These are phyloP conservation scores for Geotrichum carabidarum DNA, from an alignment of 1,139 yeast species.

Conservation along the genomic window DNA sequence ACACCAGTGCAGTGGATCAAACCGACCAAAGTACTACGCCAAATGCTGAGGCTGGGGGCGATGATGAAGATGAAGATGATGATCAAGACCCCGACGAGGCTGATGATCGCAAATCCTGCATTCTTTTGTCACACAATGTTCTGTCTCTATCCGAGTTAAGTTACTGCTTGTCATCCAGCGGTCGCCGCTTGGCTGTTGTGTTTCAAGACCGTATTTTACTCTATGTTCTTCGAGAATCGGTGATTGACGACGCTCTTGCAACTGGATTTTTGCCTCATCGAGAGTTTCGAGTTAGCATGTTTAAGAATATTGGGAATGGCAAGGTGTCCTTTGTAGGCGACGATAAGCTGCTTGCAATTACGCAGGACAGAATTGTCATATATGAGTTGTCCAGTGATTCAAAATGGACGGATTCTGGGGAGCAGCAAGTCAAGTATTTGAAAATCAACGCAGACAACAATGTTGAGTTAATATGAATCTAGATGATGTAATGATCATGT, in stretches of 20 bases:
- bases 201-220: slow-evolving; percentile 7
- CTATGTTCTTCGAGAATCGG: slow-evolving; percentile 14
- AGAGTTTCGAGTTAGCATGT: slow-evolving; percentile 3
- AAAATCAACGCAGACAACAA: slow-evolving; percentile 9
- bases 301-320: slow-evolving; percentile 1
- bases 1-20: neutral
- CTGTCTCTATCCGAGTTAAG: slow-evolving; percentile 2
- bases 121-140: slow-evolving; percentile 3
- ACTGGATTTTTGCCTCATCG: slow-evolving; percentile 14
- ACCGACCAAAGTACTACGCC: neutral
- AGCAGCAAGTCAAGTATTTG: slow-evolving; percentile 6
- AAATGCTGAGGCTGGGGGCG: neutral
- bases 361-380: slow-evolving; percentile 7
- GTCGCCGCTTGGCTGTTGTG: slow-evolving; percentile 17
- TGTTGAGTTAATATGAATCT: slow-evolving; percentile 1
- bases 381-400: slow-evolving; percentile 8
- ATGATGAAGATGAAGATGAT: slow-evolving; percentile 14
- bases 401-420: slow-evolving; percentile 3
- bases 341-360: slow-evolving; percentile 11
- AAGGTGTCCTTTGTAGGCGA: slow-evolving; percentile 11
- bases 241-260: slow-evolving; percentile 13
- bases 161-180: slow-evolving; percentile 16
- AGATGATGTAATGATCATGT: neutral
- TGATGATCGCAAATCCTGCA: slow-evolving; percentile 12
- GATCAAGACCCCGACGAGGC: slow-evolving; percentile 11